phyloP scores from a whole-genome alignment of 2,329 filamentous ascomycete genomes.

The Scedosporium apiospermum region DNA sequence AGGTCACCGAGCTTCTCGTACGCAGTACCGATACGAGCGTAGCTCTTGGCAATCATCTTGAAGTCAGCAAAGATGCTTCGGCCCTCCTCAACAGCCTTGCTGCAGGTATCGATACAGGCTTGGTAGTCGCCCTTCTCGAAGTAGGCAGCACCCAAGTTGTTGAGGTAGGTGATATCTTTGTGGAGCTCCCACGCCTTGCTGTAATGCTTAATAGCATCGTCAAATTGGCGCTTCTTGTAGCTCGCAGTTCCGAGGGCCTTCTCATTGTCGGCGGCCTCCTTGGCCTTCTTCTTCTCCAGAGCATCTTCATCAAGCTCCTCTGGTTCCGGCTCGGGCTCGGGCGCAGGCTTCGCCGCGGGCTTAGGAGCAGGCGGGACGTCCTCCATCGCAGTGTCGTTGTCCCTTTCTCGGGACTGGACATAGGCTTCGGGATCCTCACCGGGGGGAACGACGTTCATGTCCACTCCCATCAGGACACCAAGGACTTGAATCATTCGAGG shows the following conservation, averaged over 20 bases:
- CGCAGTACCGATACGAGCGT: conserved; percentile 84
- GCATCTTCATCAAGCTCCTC: conserved; percentile 75
- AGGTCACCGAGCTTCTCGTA: conserved; percentile 87
- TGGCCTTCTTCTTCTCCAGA: conserved; percentile 75
- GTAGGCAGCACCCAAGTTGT: conserved; percentile 87
- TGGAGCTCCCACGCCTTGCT: conserved; percentile 85
- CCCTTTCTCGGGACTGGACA: conserved; percentile 42
- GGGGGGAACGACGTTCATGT: conserved; percentile 55
- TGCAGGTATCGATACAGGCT: conserved; percentile 76
- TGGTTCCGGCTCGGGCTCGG: conserved; percentile 41
- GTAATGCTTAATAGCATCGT: conserved; percentile 91
- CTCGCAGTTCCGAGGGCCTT: conserved; percentile 88
- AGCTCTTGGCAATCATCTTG: conserved; percentile 98
- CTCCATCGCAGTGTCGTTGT: conserved; percentile 58
- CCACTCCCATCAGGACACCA: conserved; percentile 85
- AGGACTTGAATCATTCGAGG: conserved; percentile 90
- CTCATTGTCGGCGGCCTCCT: conserved; percentile 86
- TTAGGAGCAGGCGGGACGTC: conserved; percentile 42
- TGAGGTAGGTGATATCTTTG: conserved; percentile 97
- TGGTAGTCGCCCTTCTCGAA: conserved; percentile 96
- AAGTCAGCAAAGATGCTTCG: conserved; percentile 88
- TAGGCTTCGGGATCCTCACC: conserved; percentile 24
- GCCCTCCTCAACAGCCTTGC: conserved; percentile 82
- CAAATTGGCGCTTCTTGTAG: conserved; percentile 98
- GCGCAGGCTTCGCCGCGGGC: conserved; percentile 23